Evolutionary conservation across 257 asterid genomes (phyloP).

Genomic region (Petrea volubilis): DNA sequence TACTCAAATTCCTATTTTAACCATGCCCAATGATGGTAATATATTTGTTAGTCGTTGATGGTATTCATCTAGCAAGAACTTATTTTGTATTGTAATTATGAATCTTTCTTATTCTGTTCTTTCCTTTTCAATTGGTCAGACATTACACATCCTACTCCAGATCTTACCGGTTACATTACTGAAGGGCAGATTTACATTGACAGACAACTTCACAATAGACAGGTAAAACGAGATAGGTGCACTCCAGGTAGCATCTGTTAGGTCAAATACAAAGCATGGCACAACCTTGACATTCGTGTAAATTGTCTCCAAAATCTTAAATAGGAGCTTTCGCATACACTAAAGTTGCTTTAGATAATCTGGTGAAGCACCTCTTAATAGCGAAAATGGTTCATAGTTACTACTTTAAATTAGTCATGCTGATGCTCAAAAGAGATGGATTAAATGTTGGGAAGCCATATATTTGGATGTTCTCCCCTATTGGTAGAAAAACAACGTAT

Average conservation of each 20-base stretch:
- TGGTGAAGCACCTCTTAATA: slow-evolving; percentile 10
- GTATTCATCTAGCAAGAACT: neutral
- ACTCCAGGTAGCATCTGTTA: neutral
- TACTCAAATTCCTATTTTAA: slow-evolving; percentile 75
- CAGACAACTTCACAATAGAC: slow-evolving; percentile 74
- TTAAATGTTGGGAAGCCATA: slow-evolving; percentile 1
- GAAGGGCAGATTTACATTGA: slow-evolving; percentile 96
- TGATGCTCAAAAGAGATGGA: slow-evolving; percentile 6
- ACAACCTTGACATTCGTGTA: neutral
- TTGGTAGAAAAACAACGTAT: neutral
- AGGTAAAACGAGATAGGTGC: slow-evolving; percentile 34
- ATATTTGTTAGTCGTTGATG: too few species aligned
- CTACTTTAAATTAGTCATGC: neutral
- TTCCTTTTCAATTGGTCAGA: slow-evolving; percentile 42
- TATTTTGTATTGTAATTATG: neutral
- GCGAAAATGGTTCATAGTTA: neutral
- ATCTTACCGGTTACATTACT: slow-evolving; percentile 94
- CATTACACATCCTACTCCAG: slow-evolving; percentile 98
- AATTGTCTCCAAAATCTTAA: neutral
- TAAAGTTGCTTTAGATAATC: neutral
- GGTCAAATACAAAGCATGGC: neutral
- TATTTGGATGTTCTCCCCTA: neutral
- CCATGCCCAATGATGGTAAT: slow-evolving; percentile 84
- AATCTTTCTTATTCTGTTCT: slow-evolving; percentile 13
- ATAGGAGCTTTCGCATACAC: neutral